phyloP scores from a whole-genome alignment of 2,329 filamentous ascomycete species.

The Paraphoma chrysanthemicola region DNA sequence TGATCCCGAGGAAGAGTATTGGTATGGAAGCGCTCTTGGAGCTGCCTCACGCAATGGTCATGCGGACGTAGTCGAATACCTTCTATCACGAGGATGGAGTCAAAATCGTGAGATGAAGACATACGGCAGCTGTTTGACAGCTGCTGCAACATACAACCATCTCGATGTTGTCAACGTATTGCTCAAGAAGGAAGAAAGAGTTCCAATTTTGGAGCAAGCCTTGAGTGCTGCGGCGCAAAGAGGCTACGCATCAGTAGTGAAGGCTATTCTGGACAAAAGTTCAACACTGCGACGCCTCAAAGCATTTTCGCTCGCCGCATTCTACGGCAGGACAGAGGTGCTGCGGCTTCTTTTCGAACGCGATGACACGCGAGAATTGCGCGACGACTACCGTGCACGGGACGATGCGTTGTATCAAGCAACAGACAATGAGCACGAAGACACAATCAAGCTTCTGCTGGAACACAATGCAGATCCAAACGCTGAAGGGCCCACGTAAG shows the following conservation, averaged over 20 bases:
- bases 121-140: conserved; percentile 25
- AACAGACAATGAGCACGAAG: conserved; percentile 25
- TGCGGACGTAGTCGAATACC: conserved; percentile 20
- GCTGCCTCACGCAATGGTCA: conserved; percentile 25
- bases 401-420: conserved; percentile 27
- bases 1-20: conserved; percentile 29
- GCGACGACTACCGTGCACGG: background rate
- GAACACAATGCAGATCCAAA: conserved; percentile 25
- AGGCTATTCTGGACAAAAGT: conserved; percentile 20
- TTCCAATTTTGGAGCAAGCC: conserved; percentile 27
- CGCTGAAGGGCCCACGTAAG: conserved; percentile 25
- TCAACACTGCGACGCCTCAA: conserved; percentile 20
- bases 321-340: conserved; percentile 23
- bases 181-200: conserved; percentile 20
- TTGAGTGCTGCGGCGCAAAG: conserved; percentile 25
- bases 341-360: conserved; percentile 15
- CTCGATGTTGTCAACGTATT: conserved; percentile 22
- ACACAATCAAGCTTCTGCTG: conserved; percentile 27
- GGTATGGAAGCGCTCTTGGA: conserved; percentile 26
- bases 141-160: conserved; percentile 32
- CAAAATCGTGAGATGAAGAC: conserved; percentile 22
- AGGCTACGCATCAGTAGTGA: conserved; percentile 21
- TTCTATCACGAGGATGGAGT: conserved; percentile 25
- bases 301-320: conserved; percentile 26
- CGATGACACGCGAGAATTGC: background rate